phyloP scores from a whole-genome alignment of 2,329 filamentous ascomycete genomes.

The Stylonectria norvegica region DNA sequence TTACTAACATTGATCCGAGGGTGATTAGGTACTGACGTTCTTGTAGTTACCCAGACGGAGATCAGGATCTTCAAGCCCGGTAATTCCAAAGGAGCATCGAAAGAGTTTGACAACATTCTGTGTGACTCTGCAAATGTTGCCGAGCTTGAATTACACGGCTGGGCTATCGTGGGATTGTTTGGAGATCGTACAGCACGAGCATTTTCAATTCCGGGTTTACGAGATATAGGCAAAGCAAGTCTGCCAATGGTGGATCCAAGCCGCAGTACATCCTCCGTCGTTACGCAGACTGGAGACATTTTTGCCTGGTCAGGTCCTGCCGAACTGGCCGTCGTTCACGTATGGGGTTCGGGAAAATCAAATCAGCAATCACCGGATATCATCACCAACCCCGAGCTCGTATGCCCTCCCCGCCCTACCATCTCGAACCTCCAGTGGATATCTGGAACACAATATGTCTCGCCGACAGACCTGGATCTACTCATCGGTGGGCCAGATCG shows the following conservation, averaged over 20 bases:
- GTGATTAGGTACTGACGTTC: constrained; percentile 24
- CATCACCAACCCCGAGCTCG: constrained; percentile 72
- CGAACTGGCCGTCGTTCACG: constrained; percentile 76
- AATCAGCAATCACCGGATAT: constrained; percentile 65
- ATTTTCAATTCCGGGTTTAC: constrained; percentile 82
- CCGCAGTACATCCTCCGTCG: constrained; percentile 64
- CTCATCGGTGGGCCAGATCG: constrained; percentile 86
- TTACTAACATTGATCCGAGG: not conserved
- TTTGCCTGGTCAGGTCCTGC: constrained; percentile 87
- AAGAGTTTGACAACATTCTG: constrained; percentile 77
- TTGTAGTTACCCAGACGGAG: constrained; percentile 62
- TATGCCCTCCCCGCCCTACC: constrained; percentile 76
- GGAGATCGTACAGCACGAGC: constrained; percentile 76
- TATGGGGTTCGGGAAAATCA: constrained; percentile 72
- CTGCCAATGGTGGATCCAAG: constrained; percentile 70
- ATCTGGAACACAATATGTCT: constrained; percentile 87
- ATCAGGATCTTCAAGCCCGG: constrained; percentile 87
- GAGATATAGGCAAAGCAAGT: constrained; percentile 70
- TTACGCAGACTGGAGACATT: constrained; percentile 76
- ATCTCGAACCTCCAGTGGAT: constrained; percentile 98
- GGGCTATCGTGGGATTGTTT: constrained; percentile 79
- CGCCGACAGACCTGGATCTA: constrained; percentile 81
- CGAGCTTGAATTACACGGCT: constrained; percentile 69
- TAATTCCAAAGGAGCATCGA: constrained; percentile 83
- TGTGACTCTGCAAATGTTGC: constrained; percentile 80